Evolutionary conservation across 2,329 filamentous ascomycete genomes (phyloP).

Genomic region (Diaporthe aspalathi): DNA sequence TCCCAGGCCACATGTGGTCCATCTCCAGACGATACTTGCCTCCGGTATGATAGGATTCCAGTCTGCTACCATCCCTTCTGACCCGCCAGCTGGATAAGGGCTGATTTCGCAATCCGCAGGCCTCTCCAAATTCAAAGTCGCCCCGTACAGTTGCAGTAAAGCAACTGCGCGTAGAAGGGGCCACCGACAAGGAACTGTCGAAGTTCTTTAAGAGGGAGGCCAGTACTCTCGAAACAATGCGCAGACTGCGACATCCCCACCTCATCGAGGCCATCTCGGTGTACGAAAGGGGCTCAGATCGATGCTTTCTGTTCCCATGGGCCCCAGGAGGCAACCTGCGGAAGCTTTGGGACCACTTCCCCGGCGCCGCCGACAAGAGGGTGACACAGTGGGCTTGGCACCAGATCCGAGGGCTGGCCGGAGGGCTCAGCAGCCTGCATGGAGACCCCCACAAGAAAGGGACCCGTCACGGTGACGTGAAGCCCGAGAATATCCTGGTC

Average conservation of each 20-base stretch:
- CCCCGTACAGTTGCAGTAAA: conserved; percentile 10
- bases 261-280: conserved; percentile 1
- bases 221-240: neutral
- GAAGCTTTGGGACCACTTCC: neutral
- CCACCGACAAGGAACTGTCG: neutral
- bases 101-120: too few species aligned
- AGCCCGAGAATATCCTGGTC: conserved; percentile 25
- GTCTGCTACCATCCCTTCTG: too few species aligned
- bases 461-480: conserved; percentile 24
- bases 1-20: too few species aligned
- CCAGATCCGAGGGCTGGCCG: neutral
- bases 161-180: neutral
- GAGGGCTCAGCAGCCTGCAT: neutral
- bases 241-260: neutral
- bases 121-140: too few species aligned
- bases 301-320: conserved; percentile 13
- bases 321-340: conserved; percentile 4
- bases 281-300: neutral
- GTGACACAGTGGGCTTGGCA: neutral
- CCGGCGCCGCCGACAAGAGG: neutral
- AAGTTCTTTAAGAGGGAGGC: neutral
- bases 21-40: too few species aligned
- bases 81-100: too few species aligned
- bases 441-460: neutral
- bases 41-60: too few species aligned